Evolutionary conservation across 768 basidiomycete genomes (phyloP), one percentile per base, ranked within the genome.

Genomic region (Tylopilus plumbeoviolaceoides): DNA sequence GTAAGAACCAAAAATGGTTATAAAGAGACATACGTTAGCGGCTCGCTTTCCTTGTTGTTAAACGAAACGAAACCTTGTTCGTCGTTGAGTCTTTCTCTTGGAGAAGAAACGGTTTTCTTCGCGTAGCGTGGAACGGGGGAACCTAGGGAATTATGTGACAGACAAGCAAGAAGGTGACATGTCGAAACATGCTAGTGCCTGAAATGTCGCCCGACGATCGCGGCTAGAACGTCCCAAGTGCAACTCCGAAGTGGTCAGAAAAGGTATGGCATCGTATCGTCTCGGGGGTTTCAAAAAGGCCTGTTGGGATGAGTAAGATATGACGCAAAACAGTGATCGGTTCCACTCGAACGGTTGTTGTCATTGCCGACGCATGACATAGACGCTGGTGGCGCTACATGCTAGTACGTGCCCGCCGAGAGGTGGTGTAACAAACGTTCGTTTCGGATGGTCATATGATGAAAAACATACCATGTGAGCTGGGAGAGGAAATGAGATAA

Each of bases 401-500:
- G n/a, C n/a, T n/a, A n/a, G n/a, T n/a, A 30, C 8, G 23, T 23
- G 23, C 23, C 23, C 23, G 23, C 23, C 2, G 23, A 23, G 4
- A 30, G 10, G 7, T 30, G 30, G 30, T 8, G 30, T 14, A 31
- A 33, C 44, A 25, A 44, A 36, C 42, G 33, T 50, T 36, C 9
- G 43, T 21, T 31, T 23, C 8, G 9, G 8, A 4, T 35, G 50
- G 50, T 4, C 33, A 14, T 59, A 38, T 27, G 57, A 59, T 46
- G 31, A 50, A 40, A 43, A 44, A 47, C 49, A 52, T 58, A 46
- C n/a, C 23, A 36, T 20, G 10, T 12, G 44, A 42, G 52, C 17
- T 42, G 30, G 55, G 47, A 53, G 50, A 50, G 31, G 48, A 59
- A n/a, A 43, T 63, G 61, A 63, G 53, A 48, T 63, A 51, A 63